Conservation (phyloP, 2,329 filamentous ascomycete genomes). For the Aspergillus niger region DNA sequence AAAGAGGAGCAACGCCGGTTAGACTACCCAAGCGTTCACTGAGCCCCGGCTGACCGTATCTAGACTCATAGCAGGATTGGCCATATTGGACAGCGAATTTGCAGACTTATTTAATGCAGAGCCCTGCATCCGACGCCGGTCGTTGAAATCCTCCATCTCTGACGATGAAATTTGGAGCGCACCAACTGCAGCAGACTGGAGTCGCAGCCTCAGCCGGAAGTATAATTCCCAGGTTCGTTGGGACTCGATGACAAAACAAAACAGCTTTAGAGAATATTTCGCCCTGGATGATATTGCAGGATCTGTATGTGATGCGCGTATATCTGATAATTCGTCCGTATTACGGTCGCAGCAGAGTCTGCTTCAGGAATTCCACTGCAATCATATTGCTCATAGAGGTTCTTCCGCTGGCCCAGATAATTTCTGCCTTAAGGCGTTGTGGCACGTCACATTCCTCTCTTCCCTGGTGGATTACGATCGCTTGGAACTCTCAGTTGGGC, state of each 20-base stretch:
- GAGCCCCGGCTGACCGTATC: neutral
- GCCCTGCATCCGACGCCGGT: constrained; percentile 13
- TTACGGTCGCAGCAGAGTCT: constrained; percentile 1
- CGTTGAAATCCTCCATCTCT: neutral
- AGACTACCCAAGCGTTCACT: neutral
- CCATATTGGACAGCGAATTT: constrained; percentile 33
- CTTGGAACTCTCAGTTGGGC: constrained; percentile 28
- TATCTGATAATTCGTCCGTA: constrained; percentile 11
- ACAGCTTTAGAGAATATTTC: constrained; percentile 20
- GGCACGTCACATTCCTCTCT: constrained; percentile 31
- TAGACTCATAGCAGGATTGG: constrained; percentile 12
- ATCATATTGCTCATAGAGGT: constrained; percentile 13
- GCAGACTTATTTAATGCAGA: constrained; percentile 24
- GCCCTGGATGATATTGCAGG: constrained; percentile 25
- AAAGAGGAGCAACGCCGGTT: constrained; percentile 27
- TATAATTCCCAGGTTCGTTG: neutral
- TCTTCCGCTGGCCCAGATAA: constrained; percentile 13
- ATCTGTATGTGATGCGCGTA: constrained; percentile 8
- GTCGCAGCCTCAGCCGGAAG: neutral
- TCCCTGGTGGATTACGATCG: constrained; percentile 30
- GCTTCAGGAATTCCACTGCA: constrained; percentile 6
- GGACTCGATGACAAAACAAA: neutral
- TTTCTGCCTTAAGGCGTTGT: constrained; percentile 29
- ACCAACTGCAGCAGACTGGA: constrained; percentile 16
- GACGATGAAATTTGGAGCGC: constrained; percentile 18